Base-by-base conservation (phyloP, 139 green algal species). In the Tetradesmus lagerheimii region DNA sequence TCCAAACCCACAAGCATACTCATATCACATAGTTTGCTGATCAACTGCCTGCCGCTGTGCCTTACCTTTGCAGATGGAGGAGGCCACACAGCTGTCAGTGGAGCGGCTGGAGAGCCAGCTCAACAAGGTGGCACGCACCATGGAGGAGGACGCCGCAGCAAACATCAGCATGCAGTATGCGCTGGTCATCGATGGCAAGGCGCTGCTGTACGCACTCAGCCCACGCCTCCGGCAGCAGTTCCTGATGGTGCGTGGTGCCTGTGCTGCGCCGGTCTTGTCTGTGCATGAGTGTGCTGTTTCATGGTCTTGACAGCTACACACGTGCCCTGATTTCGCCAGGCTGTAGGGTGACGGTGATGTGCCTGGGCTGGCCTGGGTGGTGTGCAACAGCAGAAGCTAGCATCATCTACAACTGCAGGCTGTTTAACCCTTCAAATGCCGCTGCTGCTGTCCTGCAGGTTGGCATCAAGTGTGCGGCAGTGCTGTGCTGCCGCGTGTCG, bases 171-270 rank as follows among this genome's bases (percentile, higher is more conserved):
- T 66, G 86, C 38, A 91, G 25, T 92, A 93, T 34, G 94, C 92
- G 5, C 87, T 98, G 57, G 93, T 98, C 47, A 97, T 99, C 57
- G 97, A 99, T 80, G 97, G 97, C 84, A 96, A 95, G 91, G 97
- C 96, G 18, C 93, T 99, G 9, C 90, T 78, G 38, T 94, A 96
- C 90, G 93, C 97, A 5, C 91, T 99, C 83, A 90, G 50, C 2
- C 89, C 93, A 18, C 83, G 93, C 43, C 88, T 95, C 62, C 20
- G 84, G 25, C 34, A 90, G 15, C 35, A 34, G 0, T 94, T 94
- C 80, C 88, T 94, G 29, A 6, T 57, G 90, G 90, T 93, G 62
- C 8, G 89, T 23, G 35, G 34, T 41, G 80, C 23, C 43, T 79
- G 82, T 77, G 50, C 87, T 67, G 38, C 1, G 5, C 23, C 0